A percentile compares a stretch with the other conserved stretches of the same genome.
These are phyloP conservation scores for Arachis hypogaea DNA, from an alignment of 306 rosid species.

Conservation along the genomic window DNA sequence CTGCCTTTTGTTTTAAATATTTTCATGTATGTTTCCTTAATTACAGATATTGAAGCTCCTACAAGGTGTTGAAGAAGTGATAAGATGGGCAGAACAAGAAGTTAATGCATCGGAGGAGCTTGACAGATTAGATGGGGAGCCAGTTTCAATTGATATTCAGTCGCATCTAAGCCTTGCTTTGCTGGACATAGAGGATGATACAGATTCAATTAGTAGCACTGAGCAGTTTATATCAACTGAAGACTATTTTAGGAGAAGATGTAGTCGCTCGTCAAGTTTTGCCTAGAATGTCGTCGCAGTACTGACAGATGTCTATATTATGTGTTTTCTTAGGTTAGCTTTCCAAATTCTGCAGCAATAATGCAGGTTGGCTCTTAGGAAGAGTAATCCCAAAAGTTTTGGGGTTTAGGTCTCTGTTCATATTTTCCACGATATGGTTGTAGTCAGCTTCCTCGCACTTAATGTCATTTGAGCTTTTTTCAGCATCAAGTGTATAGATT, in stretches of 20 bases:
- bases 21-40: constrained; percentile 2
- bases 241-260: constrained; percentile 73
- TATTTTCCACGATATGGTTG: not conserved
- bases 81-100: constrained; percentile 74
- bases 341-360: constrained; percentile 16
- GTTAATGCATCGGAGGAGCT: constrained; percentile 51
- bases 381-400: constrained; percentile 39
- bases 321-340: constrained; percentile 37
- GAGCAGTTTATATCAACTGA: constrained; percentile 76
- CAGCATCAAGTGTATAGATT: not conserved
- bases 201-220: constrained; percentile 60
- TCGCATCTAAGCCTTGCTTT: constrained; percentile 86
- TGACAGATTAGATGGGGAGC: constrained; percentile 63
- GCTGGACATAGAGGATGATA: constrained; percentile 78
- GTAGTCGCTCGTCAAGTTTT: constrained; percentile 60
- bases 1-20: constrained; percentile 2
- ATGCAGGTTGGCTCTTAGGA: constrained; percentile 45
- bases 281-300: constrained; percentile 27
- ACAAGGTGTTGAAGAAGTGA: constrained; percentile 76
- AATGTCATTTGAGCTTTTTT: not conserved
- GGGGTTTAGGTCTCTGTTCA: not conserved
- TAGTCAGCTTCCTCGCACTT: not conserved
- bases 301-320: constrained; percentile 15
- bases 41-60: constrained; percentile 83
- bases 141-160: constrained; percentile 57